phyloP scores from a whole-genome alignment of 495 filamentous ascomycete species.

The Penicillium ucsense region DNA sequence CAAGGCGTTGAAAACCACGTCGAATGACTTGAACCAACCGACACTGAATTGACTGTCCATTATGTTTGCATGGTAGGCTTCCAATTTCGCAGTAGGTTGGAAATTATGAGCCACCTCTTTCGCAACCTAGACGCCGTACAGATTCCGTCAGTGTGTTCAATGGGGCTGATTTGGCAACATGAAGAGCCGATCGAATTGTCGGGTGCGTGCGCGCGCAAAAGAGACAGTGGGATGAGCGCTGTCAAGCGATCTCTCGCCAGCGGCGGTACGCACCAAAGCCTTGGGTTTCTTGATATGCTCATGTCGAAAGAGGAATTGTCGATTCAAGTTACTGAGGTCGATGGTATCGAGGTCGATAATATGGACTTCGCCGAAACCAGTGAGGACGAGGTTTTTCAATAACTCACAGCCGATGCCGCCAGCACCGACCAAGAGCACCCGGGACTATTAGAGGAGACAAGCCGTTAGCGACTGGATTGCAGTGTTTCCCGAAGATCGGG shows the following conservation, averaged over 20 bases:
- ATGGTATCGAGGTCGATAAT: slow-evolving; percentile 98
- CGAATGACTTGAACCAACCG: slow-evolving; percentile 78
- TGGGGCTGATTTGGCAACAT: too few relatives aligned
- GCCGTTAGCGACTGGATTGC: too few relatives aligned
- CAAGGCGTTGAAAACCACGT: slow-evolving; percentile 89
- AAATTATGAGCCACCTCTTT: slow-evolving; percentile 88
- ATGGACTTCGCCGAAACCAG: slow-evolving; percentile 90
- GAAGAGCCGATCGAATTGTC: neutral
- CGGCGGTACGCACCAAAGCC: slow-evolving; percentile 57
- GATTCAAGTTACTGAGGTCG: slow-evolving; percentile 94
- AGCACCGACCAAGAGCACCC: slow-evolving; percentile 88
- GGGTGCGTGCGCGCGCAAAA: slow-evolving; percentile 6
- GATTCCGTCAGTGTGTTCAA: too few relatives aligned
- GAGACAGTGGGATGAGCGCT: neutral
- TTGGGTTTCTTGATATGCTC: slow-evolving; percentile 98
- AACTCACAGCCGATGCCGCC: slow-evolving; percentile 97
- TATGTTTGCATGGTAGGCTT: slow-evolving; percentile 90
- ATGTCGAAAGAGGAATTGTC: slow-evolving; percentile 93
- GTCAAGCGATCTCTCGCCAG: neutral
- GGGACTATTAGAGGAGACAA: slow-evolving; percentile 45
- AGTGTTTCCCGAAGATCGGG: too few relatives aligned
- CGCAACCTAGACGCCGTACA: slow-evolving; percentile 54
- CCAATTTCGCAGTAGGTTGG: slow-evolving; percentile 79
- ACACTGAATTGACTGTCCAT: slow-evolving; percentile 88
- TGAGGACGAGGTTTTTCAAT: slow-evolving; percentile 89